These are phyloP conservation scores for Neonectria sp. DNA, from an alignment of 2,329 filamentous ascomycete genomes.

Conservation along the genomic window DNA sequence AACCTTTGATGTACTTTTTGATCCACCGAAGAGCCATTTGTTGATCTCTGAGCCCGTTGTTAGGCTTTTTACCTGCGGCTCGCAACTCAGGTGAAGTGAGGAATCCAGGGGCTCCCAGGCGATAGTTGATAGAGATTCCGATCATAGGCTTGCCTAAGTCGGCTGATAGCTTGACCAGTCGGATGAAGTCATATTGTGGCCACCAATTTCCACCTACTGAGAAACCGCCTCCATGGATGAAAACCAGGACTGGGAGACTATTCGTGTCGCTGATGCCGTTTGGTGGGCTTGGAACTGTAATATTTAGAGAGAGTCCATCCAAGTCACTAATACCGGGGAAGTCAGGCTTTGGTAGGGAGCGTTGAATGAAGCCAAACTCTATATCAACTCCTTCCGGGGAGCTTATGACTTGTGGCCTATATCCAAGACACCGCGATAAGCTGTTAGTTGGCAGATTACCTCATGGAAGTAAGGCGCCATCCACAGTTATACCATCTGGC, in stretches of 20 bases:
- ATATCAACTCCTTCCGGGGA: constrained; percentile 4
- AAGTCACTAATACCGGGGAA: constrained; percentile 9
- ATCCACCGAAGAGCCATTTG: constrained; percentile 26
- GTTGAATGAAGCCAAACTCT: constrained; percentile 23
- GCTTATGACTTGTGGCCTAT: constrained; percentile 21
- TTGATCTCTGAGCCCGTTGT: constrained; percentile 28
- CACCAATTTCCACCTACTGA: constrained; percentile 27
- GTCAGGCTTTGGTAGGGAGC: constrained; percentile 17
- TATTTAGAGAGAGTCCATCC: neutral
- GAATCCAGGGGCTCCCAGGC: constrained; percentile 34
- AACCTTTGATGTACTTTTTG: constrained; percentile 23
- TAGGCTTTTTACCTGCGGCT: constrained; percentile 18
- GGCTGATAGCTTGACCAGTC: constrained; percentile 14
- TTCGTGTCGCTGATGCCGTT: neutral
- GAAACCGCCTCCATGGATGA: constrained; percentile 33
- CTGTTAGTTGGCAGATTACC: neutral
- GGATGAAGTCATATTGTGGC: constrained; percentile 30
- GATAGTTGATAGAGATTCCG: constrained; percentile 35
- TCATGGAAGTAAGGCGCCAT: too few species aligned
- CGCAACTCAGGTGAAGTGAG: constrained; percentile 26
- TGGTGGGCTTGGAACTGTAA: neutral
- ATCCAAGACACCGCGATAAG: neutral
- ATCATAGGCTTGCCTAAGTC: constrained; percentile 33
- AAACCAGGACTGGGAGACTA: constrained; percentile 27
- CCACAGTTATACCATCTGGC: neutral